Evolutionary conservation across 1,139 yeast species (phyloP).

Genomic region (Kodamaea alishanica): DNA sequence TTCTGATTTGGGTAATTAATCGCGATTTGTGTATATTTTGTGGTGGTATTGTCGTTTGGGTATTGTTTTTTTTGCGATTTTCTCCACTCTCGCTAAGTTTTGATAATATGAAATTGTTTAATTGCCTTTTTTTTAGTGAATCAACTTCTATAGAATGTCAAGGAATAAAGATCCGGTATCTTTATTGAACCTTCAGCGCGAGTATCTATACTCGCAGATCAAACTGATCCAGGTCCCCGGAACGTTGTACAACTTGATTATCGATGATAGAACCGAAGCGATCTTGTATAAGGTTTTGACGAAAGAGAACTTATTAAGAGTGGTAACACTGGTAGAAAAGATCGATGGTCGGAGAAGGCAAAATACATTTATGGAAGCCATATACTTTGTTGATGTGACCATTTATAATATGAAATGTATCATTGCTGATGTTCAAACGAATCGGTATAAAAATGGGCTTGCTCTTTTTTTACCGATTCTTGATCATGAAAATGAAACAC

Average conservation of each 20-base stretch:
- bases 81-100: too few relatives aligned
- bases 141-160: slow-evolving; percentile 9
- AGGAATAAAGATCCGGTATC: slow-evolving; percentile 33
- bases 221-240: slow-evolving; percentile 33
- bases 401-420: slow-evolving; percentile 41
- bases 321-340: slow-evolving; percentile 42
- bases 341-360: slow-evolving; percentile 35
- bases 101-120: too few relatives aligned
- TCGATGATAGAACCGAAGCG: slow-evolving; percentile 37
- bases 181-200: slow-evolving; percentile 33
- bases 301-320: slow-evolving; percentile 37
- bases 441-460: slow-evolving; percentile 37
- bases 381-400: slow-evolving; percentile 38
- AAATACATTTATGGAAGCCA: slow-evolving; percentile 40
- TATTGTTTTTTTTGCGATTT: too few relatives aligned
- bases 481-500: slow-evolving; percentile 22
- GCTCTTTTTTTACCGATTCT: slow-evolving; percentile 36
- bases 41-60: too few relatives aligned
- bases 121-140: too few relatives aligned
- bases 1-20: not conserved
- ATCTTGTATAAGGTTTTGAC: slow-evolving; percentile 33
- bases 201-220: slow-evolving; percentile 34
- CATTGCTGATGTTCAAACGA: slow-evolving; percentile 38
- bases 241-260: slow-evolving; percentile 34
- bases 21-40: not conserved